Evolutionary conservation across 1,139 yeast genomes (phyloP).

Genomic region (Magnusiomyces tetraspermus): DNA sequence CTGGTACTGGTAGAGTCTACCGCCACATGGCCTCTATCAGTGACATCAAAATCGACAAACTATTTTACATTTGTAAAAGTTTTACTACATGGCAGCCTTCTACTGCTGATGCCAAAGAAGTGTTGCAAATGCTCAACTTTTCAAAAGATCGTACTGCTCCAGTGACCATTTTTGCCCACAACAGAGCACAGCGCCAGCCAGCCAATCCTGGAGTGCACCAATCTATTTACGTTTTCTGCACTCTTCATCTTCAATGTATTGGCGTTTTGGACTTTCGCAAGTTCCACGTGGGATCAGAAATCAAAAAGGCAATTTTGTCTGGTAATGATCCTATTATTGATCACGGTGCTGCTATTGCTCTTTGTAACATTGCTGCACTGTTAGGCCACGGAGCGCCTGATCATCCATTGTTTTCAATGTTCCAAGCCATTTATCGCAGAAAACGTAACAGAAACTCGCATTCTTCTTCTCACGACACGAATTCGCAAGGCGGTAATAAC

Average conservation of each 20-base stretch:
- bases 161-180: background rate
- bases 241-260: slow-evolving; percentile 1
- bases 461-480: background rate
- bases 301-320: background rate
- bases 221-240: background rate
- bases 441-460: background rate
- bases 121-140: background rate
- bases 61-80: slow-evolving; percentile 29
- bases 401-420: slow-evolving; percentile 1
- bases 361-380: slow-evolving; percentile 25
- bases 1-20: slow-evolving; percentile 29
- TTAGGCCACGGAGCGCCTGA: slow-evolving; percentile 20
- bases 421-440: background rate
- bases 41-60: slow-evolving; percentile 23
- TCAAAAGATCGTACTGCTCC: background rate
- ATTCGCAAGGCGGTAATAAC: background rate
- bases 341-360: slow-evolving; percentile 22
- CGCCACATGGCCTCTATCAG: slow-evolving; percentile 28
- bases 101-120: slow-evolving; percentile 9
- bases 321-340: slow-evolving; percentile 3
- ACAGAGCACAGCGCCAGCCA: background rate
- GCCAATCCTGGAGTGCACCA: background rate
- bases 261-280: background rate
- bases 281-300: background rate
- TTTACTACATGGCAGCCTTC: slow-evolving; percentile 23